phyloP scores from a whole-genome alignment of 257 asterid genomes.

The Penstemon barbatus region DNA sequence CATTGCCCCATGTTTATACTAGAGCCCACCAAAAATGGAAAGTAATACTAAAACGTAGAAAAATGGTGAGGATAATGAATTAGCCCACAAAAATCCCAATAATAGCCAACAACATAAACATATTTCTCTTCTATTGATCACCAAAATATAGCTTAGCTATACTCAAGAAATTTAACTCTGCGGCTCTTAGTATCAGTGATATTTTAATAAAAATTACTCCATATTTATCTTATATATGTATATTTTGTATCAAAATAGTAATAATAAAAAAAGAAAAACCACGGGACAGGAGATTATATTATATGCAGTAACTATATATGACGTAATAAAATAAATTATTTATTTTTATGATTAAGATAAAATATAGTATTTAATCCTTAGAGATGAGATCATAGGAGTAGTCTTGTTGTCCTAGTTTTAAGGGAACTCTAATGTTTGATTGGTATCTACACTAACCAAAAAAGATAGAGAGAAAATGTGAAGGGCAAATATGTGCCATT shows the following conservation, averaged over 20 bases:
- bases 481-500: slow-evolving; percentile 31
- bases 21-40: slow-evolving; percentile 5
- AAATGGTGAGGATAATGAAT: neutral
- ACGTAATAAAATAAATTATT: too few species aligned
- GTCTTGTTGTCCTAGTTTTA: neutral
- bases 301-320: too few species aligned
- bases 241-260: too few species aligned
- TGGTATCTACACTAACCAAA: neutral
- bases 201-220: too few species aligned
- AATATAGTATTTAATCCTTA: too few species aligned
- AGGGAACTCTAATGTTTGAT: slow-evolving; percentile 23
- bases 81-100: neutral
- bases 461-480: slow-evolving; percentile 23
- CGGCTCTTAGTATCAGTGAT: too few species aligned
- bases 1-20: neutral
- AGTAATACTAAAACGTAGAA: neutral
- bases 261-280: too few species aligned
- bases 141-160: neutral
- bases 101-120: neutral
- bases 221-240: too few species aligned
- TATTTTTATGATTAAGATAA: too few species aligned
- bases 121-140: neutral
- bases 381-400: too few species aligned
- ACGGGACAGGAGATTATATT: too few species aligned
- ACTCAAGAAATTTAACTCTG: too few species aligned